Percentiles rank a stretch among this genome's conserved stretches.
phyloP scores from a whole-genome alignment of 2,329 filamentous ascomycete genomes.

The Stachybotrys elegans region DNA sequence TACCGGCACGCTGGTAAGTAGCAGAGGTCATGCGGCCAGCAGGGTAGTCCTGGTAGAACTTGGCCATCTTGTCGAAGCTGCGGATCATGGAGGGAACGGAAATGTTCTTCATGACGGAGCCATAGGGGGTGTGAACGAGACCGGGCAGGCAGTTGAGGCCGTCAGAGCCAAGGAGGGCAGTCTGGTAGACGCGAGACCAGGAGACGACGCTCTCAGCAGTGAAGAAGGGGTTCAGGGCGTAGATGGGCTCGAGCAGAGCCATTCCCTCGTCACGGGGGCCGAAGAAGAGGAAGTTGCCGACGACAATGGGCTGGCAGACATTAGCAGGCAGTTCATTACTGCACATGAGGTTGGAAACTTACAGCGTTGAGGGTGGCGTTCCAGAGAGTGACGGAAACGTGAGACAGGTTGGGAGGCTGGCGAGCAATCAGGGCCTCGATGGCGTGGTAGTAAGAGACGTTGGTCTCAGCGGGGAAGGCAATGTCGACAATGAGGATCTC shows the following conservation, averaged over 20 bases:
- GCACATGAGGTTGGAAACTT: neutral
- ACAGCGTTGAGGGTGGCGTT: neutral
- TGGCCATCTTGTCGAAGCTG: neutral
- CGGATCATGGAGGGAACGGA: neutral
- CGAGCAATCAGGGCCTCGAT: neutral
- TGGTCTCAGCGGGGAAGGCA: neutral
- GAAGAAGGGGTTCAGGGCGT: neutral
- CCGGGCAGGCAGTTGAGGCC: neutral
- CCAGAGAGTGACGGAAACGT: neutral
- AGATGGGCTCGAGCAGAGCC: neutral
- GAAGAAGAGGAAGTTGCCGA: neutral
- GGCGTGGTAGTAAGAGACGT: neutral
- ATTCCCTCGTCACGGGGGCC: neutral
- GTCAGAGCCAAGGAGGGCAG: neutral
- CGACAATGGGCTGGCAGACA: neutral
- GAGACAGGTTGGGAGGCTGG: neutral
- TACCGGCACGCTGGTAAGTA: neutral
- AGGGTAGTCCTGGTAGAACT: neutral
- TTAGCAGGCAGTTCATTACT: neutral
- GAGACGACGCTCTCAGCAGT: neutral
- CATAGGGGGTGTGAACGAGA: neutral
- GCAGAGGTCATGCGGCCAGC: neutral
- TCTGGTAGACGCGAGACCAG: neutral
- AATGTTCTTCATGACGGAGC: neutral
- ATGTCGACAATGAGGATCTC: neutral